A percentile compares a stretch with the other conserved stretches of the same genome.
These are phyloP conservation scores for Populus ilicifolia DNA, from an alignment of 345 rosid species.

Conservation along the genomic window DNA sequence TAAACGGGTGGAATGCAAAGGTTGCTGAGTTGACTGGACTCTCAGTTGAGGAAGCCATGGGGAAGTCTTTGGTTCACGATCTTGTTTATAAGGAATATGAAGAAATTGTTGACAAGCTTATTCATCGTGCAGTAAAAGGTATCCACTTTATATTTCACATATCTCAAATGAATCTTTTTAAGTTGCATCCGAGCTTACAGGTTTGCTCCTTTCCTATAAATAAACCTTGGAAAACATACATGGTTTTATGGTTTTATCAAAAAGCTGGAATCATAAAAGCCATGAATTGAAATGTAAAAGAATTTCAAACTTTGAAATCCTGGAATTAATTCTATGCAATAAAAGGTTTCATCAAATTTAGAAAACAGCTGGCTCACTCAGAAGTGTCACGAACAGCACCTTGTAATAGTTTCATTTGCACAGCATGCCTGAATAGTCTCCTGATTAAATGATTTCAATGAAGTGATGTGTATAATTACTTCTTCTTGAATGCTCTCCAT, in stretches of 20 bases:
- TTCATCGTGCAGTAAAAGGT: conserved; percentile 77
- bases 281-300: neutral
- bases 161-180: neutral
- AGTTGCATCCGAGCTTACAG: conserved; percentile 7
- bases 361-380: neutral
- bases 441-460: neutral
- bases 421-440: neutral
- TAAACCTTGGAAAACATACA: neutral
- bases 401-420: neutral
- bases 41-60: conserved; percentile 91
- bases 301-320: neutral
- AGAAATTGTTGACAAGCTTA: conserved; percentile 70
- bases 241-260: neutral
- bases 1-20: conserved; percentile 97
- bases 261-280: neutral
- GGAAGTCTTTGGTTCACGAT: conserved; percentile 80
- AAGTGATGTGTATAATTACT: neutral
- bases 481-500: neutral
- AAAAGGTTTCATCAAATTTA: neutral
- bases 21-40: conserved; percentile 87
- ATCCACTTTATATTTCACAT: conserved; percentile 20
- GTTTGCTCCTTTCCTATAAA: neutral
- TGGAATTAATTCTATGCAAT: neutral
- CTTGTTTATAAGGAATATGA: conserved; percentile 71
- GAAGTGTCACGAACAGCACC: neutral